Percentiles rank a stretch among this genome's conserved stretches.
Evolutionary conservation across 129 eudicot genomes (phyloP).

Genomic region (Cynara cardunculus): DNA sequence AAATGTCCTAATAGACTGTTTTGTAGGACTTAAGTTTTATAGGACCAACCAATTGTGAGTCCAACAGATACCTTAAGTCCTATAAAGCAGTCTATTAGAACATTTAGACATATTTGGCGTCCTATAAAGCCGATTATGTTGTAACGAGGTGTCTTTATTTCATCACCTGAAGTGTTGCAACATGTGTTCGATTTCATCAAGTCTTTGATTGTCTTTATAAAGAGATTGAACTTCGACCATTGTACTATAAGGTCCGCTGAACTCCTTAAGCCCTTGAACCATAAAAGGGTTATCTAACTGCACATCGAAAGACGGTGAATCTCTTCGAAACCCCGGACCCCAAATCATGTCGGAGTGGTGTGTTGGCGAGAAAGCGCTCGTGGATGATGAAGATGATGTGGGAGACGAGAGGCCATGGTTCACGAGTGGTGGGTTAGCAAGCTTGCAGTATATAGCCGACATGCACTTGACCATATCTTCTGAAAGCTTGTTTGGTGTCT

Average conservation of each 20-base stretch:
- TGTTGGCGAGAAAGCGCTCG: constrained; percentile 76
- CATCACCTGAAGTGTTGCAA: constrained; percentile 68
- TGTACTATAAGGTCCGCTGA: constrained; percentile 93
- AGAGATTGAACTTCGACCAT: constrained; percentile 84
- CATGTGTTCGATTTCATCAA: constrained; percentile 70
- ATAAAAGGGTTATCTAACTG: constrained; percentile 85
- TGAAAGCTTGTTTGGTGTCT: constrained; percentile 82
- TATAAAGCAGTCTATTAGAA: background rate
- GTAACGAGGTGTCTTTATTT: background rate
- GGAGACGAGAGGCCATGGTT: constrained; percentile 78
- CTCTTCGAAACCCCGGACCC: constrained; percentile 82
- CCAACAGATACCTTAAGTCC: no score
- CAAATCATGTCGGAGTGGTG: constrained; percentile 66
- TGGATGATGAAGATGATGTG: constrained; percentile 77
- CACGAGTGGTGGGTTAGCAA: constrained; percentile 59
- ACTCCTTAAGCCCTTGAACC: constrained; percentile 84
- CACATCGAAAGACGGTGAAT: constrained; percentile 75
- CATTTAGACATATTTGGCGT: background rate
- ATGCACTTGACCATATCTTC: constrained; percentile 96
- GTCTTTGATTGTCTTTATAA: constrained; percentile 68
- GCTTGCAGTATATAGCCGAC: constrained; percentile 74
- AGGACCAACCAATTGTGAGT: background rate
- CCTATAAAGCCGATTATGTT: background rate
- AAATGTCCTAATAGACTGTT: background rate
- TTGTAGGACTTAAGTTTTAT: background rate